phyloP scores from a whole-genome alignment of 345 rosid species.

The Hibiscus tridactylites region DNA sequence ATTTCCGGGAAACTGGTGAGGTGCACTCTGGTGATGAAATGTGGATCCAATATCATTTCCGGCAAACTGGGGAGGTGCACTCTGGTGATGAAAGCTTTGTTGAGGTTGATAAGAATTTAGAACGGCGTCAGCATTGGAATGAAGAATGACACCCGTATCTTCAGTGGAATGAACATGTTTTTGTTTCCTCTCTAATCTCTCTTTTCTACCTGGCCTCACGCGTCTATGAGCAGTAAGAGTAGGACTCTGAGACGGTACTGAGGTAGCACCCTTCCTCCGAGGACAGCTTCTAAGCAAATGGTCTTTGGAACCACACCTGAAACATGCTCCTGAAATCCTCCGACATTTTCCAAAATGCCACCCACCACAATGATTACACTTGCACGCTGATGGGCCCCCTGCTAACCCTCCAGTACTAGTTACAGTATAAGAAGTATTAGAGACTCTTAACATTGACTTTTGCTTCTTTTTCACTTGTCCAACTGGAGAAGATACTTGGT shows the following conservation, averaged over 20 bases:
- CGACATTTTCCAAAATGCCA: no score
- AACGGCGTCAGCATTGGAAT: constrained; percentile 9
- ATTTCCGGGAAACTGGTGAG: constrained; percentile 9
- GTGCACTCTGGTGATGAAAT: constrained; percentile 14
- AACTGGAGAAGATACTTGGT: constrained; percentile 11
- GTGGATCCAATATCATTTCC: constrained; percentile 18
- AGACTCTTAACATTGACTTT: constrained; percentile 9
- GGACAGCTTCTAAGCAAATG: no score
- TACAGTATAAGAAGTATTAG: constrained; percentile 10
- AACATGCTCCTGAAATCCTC: no score
- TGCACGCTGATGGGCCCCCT: no score
- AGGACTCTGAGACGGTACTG: no score
- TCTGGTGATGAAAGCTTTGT: constrained; percentile 17
- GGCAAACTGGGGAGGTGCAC: constrained; percentile 8
- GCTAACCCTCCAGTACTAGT: constrained; percentile 6
- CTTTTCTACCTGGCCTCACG: no score
- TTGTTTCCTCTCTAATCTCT: no score
- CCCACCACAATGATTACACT: no score
- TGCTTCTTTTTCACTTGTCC: constrained; percentile 9
- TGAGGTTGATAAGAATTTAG: constrained; percentile 14
- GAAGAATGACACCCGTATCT: constrained; percentile 15
- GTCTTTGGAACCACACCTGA: no score
- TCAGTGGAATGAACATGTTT: constrained; percentile 12
- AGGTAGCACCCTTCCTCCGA: no score
- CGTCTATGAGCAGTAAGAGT: no score